phyloP scores from a whole-genome alignment of 2,329 filamentous ascomycete genomes.

The Ophiognomonia clavigignenti-juglandacearum region DNA sequence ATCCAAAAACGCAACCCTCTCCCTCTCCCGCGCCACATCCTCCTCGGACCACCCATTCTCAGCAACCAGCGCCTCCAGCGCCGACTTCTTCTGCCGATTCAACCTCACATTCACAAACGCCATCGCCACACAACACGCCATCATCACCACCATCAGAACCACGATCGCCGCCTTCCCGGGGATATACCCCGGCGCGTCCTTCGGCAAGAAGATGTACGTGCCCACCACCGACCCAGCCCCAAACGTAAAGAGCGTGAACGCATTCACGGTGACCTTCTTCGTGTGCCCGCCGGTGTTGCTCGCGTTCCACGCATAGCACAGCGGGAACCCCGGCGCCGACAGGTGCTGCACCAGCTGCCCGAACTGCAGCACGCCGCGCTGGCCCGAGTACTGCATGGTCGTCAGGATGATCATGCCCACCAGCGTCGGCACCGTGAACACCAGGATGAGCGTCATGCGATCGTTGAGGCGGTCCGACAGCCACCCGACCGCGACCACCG shows the following conservation, averaged over 20 bases:
- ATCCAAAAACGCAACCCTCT: constrained; percentile 23
- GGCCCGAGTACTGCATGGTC: constrained; percentile 24
- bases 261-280: constrained; percentile 25
- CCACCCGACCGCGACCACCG: constrained; percentile 20
- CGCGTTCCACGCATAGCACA: constrained; percentile 23
- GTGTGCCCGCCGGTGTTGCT: constrained; percentile 26
- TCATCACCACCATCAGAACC: constrained; percentile 20
- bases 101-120: constrained; percentile 19
- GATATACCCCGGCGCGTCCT: constrained; percentile 20
- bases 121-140: constrained; percentile 14
- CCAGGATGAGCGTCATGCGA: constrained; percentile 18
- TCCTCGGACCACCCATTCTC: constrained; percentile 20
- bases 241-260: constrained; percentile 19
- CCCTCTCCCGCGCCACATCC: constrained; percentile 18
- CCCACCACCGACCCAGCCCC: constrained; percentile 21
- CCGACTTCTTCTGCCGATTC: constrained; percentile 16
- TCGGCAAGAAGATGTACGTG: constrained; percentile 21
- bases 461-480: constrained; percentile 23
- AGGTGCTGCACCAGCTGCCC: constrained; percentile 21
- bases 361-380: constrained; percentile 18
- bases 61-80: constrained; percentile 14
- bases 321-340: constrained; percentile 18
- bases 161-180: constrained; percentile 22
- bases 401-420: constrained; percentile 23
- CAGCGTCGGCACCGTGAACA: constrained; percentile 23